phyloP scores from a whole-genome alignment of 768 basidiomycete species.

The Macrolepiota albuminosa region DNA sequence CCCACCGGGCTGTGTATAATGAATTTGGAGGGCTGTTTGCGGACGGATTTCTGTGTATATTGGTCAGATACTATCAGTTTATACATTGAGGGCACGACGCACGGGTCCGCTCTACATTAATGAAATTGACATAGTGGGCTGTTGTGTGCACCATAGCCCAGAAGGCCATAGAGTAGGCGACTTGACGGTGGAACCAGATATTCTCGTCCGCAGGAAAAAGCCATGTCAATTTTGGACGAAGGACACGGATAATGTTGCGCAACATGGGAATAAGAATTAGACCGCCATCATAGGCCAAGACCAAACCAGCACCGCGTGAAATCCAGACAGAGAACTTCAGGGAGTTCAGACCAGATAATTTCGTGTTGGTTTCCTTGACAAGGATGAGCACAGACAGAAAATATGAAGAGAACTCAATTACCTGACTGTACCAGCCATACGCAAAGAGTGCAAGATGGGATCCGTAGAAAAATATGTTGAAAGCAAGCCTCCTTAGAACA shows the following conservation, averaged over 20 bases:
- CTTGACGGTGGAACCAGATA: slow-evolving; percentile 94
- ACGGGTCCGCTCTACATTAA: slow-evolving; percentile 88
- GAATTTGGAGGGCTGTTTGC: slow-evolving; percentile 74
- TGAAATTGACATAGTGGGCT: slow-evolving; percentile 90
- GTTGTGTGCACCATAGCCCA: slow-evolving; percentile 92
- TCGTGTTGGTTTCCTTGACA: slow-evolving; percentile 51
- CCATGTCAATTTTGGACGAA: slow-evolving; percentile 79
- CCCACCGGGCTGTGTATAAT: slow-evolving; percentile 87
- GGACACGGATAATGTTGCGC: slow-evolving; percentile 79
- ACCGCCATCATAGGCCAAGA: slow-evolving; percentile 81
- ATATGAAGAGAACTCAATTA: slow-evolving; percentile 21
- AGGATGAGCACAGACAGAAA: neutral
- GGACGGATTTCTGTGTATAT: slow-evolving; percentile 67
- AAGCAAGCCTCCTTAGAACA: slow-evolving; percentile 54
- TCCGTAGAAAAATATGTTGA: slow-evolving; percentile 80
- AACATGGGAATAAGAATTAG: slow-evolving; percentile 87
- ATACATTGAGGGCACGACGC: slow-evolving; percentile 24
- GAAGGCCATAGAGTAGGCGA: slow-evolving; percentile 92
- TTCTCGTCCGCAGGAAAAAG: slow-evolving; percentile 91
- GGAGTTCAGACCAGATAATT: slow-evolving; percentile 70
- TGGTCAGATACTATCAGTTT: neutral
- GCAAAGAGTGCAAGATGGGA: slow-evolving; percentile 68
- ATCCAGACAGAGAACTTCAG: slow-evolving; percentile 85
- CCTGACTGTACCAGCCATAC: slow-evolving; percentile 90
- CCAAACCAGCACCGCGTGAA: slow-evolving; percentile 89